Evolutionary conservation across 495 filamentous ascomycete genomes (phyloP).

Genomic region (Tuber aestivum): DNA sequence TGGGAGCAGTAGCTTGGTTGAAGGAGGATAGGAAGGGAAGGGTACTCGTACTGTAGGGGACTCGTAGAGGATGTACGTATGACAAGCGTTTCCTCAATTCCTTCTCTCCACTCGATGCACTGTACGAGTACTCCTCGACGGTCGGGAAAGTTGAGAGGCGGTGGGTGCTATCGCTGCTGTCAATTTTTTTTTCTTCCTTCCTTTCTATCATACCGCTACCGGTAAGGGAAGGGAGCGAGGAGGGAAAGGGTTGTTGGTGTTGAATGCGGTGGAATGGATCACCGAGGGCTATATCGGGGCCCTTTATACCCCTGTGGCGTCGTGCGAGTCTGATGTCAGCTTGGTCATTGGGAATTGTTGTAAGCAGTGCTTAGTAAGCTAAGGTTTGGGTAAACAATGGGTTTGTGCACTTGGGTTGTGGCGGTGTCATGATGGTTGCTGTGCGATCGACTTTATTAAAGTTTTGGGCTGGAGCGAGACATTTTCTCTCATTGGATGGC

Average conservation of each 20-base stretch:
- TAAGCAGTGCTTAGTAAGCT: background rate
- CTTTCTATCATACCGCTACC: no score
- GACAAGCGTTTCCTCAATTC: background rate
- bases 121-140: background rate
- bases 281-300: background rate
- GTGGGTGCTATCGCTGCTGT: background rate
- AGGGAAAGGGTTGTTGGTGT: background rate
- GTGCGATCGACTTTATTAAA: background rate
- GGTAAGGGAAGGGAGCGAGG: background rate
- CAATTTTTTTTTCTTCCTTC: background rate
- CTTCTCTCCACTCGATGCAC: background rate
- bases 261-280: slow-evolving; percentile 6
- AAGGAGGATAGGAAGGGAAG: background rate
- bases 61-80: background rate
- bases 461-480: no score
- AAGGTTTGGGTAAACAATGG: background rate
- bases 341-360: background rate
- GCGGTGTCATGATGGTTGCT: background rate
- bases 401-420: background rate
- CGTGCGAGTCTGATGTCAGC: background rate
- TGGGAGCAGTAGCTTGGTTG: background rate
- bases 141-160: background rate
- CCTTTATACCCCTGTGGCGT: slow-evolving; percentile 6
- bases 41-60: background rate
- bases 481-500: background rate